Conservation (phyloP, 441 rosid species). For the Erodium chrysanthum region DNA sequence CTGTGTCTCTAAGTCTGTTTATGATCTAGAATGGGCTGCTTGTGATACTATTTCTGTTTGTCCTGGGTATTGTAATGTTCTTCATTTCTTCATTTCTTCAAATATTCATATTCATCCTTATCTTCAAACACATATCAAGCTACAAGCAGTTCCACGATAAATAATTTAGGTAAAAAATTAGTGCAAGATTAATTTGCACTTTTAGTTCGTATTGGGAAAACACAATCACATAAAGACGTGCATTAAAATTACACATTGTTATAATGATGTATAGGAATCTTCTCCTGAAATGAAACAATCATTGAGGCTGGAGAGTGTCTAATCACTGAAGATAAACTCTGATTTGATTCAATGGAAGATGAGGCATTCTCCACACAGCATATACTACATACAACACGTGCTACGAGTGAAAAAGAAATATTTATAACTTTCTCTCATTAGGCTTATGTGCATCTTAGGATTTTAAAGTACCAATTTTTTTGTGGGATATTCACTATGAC, state of each 20-base stretch:
- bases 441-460: background rate
- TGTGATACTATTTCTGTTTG: no score
- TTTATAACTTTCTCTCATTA: background rate
- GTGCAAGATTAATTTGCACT: background rate
- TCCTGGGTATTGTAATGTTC: background rate
- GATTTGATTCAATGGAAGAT: background rate
- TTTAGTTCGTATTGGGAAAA: background rate
- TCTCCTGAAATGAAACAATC: background rate
- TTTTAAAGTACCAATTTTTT: background rate
- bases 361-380: background rate
- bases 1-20: no score
- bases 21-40: no score
- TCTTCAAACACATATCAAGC: background rate
- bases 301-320: background rate
- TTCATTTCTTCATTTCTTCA: background rate
- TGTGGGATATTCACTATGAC: background rate
- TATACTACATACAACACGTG: background rate
- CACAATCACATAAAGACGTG: background rate
- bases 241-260: background rate
- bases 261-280: background rate
- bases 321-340: background rate
- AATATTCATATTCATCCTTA: background rate
- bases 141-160: background rate
- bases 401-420: no score
- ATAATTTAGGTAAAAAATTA: background rate